Conservation (phyloP, 2,329 filamentous ascomycete species). For the Orbilia ellipsospora region DNA sequence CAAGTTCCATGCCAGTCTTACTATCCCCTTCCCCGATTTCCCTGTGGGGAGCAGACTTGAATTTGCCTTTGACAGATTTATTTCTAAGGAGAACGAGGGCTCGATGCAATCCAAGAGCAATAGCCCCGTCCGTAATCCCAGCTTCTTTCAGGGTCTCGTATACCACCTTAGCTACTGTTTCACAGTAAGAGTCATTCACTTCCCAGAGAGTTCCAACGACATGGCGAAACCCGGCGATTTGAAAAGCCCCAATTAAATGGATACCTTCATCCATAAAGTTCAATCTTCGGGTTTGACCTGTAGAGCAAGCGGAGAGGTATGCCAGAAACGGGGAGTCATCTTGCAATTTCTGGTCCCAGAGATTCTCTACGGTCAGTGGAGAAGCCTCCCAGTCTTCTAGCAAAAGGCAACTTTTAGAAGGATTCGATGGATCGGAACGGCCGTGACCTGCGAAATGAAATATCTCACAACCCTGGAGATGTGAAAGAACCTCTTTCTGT, state of each 20-base stretch:
- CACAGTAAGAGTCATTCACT: slow-evolving; percentile 58
- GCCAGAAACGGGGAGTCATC: slow-evolving; percentile 26
- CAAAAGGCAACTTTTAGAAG: slow-evolving; percentile 60
- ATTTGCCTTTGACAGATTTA: not conserved
- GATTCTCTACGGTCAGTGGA: slow-evolving; percentile 12
- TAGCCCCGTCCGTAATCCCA: slow-evolving; percentile 2
- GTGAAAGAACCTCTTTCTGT: slow-evolving; percentile 58
- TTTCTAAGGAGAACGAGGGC: not conserved
- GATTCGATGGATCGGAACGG: slow-evolving; percentile 58
- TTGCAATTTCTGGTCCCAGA: slow-evolving; percentile 25
- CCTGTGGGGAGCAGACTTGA: no score
- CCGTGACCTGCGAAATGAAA: slow-evolving; percentile 65
- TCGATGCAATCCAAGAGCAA: no score
- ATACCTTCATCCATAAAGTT: slow-evolving; percentile 28
- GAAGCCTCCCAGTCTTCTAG: slow-evolving; percentile 52
- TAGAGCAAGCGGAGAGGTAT: slow-evolving; percentile 46
- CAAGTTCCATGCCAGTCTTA: no score
- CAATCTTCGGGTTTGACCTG: slow-evolving; percentile 3
- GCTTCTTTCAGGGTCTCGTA: slow-evolving; percentile 22
- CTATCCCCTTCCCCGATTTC: no score
- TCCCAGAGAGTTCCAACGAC: slow-evolving; percentile 63
- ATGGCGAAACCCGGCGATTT: slow-evolving; percentile 26
- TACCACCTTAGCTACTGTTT: slow-evolving; percentile 55
- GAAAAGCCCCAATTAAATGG: slow-evolving; percentile 20
- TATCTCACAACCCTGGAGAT: slow-evolving; percentile 60